Percentiles rank a stretch among this genome's conserved stretches.
Conservation (phyloP, 495 filamentous ascomycete species). For the Penicillium coprophilum region DNA sequence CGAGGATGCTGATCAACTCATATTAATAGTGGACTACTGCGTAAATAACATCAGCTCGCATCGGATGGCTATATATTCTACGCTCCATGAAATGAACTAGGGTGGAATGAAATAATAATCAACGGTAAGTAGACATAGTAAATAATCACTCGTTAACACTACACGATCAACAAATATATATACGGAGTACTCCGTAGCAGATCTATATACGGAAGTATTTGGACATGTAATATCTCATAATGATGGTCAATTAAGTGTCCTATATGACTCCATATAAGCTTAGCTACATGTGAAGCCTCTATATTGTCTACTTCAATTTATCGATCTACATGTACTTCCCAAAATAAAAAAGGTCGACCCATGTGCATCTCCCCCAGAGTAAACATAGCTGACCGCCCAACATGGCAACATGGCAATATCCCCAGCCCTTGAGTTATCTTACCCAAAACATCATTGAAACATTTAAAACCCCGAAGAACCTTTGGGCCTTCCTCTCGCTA, state of each 20-base stretch:
- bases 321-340: background rate
- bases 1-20: background rate
- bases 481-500: background rate
- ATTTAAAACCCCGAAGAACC: background rate
- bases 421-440: constrained; percentile 2
- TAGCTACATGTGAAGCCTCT: no score
- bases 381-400: constrained; percentile 11
- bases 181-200: background rate
- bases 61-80: background rate
- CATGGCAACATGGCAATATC: constrained; percentile 8
- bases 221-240: no score
- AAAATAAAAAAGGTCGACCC: background rate
- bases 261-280: no score
- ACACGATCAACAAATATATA: background rate
- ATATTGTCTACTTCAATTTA: background rate
- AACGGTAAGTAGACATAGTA: background rate
- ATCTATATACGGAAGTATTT: background rate
- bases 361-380: background rate
- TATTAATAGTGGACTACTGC: background rate
- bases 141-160: no score
- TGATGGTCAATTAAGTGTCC: no score
- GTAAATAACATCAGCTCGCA: background rate
- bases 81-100: background rate
- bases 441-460: constrained; percentile 2
- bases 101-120: background rate